phyloP scores from a whole-genome alignment of 495 filamentous ascomycete genomes.

The Aspergillus indologenus region DNA sequence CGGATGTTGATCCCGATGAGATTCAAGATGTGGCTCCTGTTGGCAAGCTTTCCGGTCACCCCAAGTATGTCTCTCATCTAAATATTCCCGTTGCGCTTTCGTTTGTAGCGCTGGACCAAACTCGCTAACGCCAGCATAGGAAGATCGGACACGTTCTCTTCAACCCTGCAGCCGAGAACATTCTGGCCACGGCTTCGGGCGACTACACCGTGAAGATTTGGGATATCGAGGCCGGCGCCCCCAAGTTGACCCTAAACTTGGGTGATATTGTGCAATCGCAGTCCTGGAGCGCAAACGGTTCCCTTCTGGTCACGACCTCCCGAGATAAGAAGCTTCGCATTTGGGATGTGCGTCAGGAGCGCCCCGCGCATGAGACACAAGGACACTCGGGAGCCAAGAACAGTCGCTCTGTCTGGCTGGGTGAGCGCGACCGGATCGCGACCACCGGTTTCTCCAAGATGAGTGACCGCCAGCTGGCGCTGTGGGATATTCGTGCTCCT shows the following conservation, averaged over 20 bases:
- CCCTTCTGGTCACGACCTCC: constrained; percentile 86
- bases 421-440: constrained; percentile 88
- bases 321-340: constrained; percentile 97
- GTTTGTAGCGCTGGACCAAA: not conserved
- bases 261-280: constrained; percentile 90
- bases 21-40: constrained; percentile 76
- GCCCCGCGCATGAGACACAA: constrained; percentile 74
- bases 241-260: constrained; percentile 73
- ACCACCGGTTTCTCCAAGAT: constrained; percentile 97
- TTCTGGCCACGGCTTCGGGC: constrained; percentile 92
- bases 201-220: constrained; percentile 94
- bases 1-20: constrained; percentile 71
- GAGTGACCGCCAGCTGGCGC: constrained; percentile 92
- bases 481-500: constrained; percentile 87
- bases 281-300: constrained; percentile 92
- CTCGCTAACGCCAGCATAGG: constrained; percentile 43
- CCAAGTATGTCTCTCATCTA: constrained; percentile 37
- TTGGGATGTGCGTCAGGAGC: constrained; percentile 95
- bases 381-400: constrained; percentile 95
- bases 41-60: constrained; percentile 68
- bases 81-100: not conserved
- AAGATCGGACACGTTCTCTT: constrained; percentile 97
- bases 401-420: constrained; percentile 93
- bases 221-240: constrained; percentile 80
- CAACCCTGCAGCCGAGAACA: constrained; percentile 93